Base-by-base conservation (phyloP, 495 filamentous ascomycete species). In the Monascus purpureus region DNA sequence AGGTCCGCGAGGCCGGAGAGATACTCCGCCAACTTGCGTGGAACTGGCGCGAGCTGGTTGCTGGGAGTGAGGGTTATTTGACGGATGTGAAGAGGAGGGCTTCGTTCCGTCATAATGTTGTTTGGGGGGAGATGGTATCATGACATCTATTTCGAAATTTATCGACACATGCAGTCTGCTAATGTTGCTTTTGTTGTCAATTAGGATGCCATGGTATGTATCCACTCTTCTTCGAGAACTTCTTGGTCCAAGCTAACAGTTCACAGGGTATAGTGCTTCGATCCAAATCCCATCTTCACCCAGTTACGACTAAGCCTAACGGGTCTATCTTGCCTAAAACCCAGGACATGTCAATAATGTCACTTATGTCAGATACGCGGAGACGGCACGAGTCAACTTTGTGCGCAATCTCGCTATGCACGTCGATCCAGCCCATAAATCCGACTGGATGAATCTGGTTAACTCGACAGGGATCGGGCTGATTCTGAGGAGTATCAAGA, bases 81-180 rank as follows among this genome's bases (percentile, higher is more conserved):
- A 79, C 80, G 0, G 72, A 67, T 12, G 64, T 66, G 31, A 62
- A 68, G 35, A 57, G 77, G 17, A 63, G 70, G 32, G 81, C 83
- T 3, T 48, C 92, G 24, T 75, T 71, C 37, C 52, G 70, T n/a
- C 75, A 84, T 43, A 61, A 68, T 49, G 76, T 95, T 13, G 79
- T 75, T 0, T 94, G 84, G 86, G 86, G 84, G 19, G 88, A 96
- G 59, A 85, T 87, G 82, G 86, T 81, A 67, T 28, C 50, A 16
- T 27, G 2, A n/a, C n/a, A n/a, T n/a, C n/a, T n/a, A n/a, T n/a
- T n/a, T n/a, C n/a, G n/a, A n/a, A n/a, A n/a, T n/a, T n/a, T n/a
- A n/a, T n/a, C n/a, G n/a, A n/a, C n/a, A n/a, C n/a, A n/a, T n/a
- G n/a, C n/a, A n/a, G n/a, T n/a, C n/a, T n/a, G n/a, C n/a, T n/a